These are phyloP conservation scores for Tolypocladium tundrense DNA, from an alignment of 2,329 filamentous ascomycete species.

Conservation along the genomic window DNA sequence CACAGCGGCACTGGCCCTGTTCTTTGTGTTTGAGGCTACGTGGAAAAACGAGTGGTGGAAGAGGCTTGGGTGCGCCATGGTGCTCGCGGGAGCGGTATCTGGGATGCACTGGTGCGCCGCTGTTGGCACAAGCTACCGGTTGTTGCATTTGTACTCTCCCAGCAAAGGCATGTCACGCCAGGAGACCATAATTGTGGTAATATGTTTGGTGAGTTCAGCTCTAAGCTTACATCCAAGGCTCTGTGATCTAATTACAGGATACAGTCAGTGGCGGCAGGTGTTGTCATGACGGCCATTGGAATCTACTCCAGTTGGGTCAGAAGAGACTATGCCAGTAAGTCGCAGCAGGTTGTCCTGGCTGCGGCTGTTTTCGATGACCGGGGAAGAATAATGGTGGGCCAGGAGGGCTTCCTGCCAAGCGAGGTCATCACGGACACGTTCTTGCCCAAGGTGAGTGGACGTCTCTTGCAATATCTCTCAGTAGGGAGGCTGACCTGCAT, in stretches of 20 bases:
- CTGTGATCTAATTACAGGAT: background rate
- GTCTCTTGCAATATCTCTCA: background rate
- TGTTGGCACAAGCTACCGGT: slow-evolving; percentile 55
- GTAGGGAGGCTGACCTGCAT: background rate
- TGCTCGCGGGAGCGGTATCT: slow-evolving; percentile 66
- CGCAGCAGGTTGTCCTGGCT: slow-evolving; percentile 49
- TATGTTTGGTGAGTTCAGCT: slow-evolving; percentile 47
- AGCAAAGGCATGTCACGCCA: slow-evolving; percentile 6
- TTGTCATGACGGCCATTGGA: slow-evolving; percentile 46
- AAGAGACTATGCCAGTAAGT: slow-evolving; percentile 43
- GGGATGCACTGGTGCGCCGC: slow-evolving; percentile 81
- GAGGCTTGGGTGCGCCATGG: slow-evolving; percentile 50
- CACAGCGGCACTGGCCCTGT: slow-evolving; percentile 57
- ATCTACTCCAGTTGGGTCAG: slow-evolving; percentile 30
- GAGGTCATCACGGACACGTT: slow-evolving; percentile 74
- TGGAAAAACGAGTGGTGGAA: slow-evolving; percentile 77
- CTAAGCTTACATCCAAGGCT: background rate
- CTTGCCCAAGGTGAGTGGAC: slow-evolving; percentile 44
- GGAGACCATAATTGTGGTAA: slow-evolving; percentile 48
- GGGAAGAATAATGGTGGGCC: slow-evolving; percentile 58
- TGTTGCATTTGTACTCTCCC: slow-evolving; percentile 30
- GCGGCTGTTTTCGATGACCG: slow-evolving; percentile 57
- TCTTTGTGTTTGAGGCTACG: slow-evolving; percentile 63
- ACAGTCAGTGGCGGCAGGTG: slow-evolving; percentile 51
- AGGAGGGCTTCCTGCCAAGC: slow-evolving; percentile 58